Evolutionary conservation across 495 filamentous ascomycete genomes (phyloP).

Genomic region (Lasiosphaeriaceae sp.): DNA sequence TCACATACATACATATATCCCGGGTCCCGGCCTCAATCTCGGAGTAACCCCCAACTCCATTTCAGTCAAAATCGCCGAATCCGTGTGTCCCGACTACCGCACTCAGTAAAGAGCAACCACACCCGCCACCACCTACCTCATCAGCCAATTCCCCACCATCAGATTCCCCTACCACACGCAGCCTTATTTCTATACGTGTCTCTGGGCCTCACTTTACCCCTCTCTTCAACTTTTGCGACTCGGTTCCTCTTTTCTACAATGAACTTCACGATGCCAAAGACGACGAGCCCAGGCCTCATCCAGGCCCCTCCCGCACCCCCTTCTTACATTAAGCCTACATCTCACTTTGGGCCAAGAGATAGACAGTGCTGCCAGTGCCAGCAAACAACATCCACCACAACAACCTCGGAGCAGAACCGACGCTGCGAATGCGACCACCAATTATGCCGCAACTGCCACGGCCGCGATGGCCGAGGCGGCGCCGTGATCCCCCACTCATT

Average conservation of each 20-base stretch:
- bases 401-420: not conserved
- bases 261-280: not conserved
- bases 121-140: too few species aligned
- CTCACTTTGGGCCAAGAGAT: constrained; percentile 11
- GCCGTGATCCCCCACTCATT: constrained; percentile 20
- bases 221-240: not conserved
- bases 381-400: not conserved
- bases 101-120: too few species aligned
- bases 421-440: constrained; percentile 10
- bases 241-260: not conserved
- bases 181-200: not conserved
- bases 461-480: constrained; percentile 5
- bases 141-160: too few species aligned
- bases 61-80: too few species aligned
- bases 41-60: too few species aligned
- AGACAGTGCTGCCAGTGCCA: constrained; percentile 17
- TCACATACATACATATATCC: not conserved
- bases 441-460: constrained; percentile 12
- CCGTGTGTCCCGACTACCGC: too few species aligned
- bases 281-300: not conserved
- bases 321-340: constrained; percentile 14
- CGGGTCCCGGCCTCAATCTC: not conserved
- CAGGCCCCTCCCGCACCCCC: constrained; percentile 11
- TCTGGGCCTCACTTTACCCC: not conserved
- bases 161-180: too few species aligned